Evolutionary conservation across 768 basidiomycete genomes (phyloP).

Genomic region (Clitopilus hobsonii): DNA sequence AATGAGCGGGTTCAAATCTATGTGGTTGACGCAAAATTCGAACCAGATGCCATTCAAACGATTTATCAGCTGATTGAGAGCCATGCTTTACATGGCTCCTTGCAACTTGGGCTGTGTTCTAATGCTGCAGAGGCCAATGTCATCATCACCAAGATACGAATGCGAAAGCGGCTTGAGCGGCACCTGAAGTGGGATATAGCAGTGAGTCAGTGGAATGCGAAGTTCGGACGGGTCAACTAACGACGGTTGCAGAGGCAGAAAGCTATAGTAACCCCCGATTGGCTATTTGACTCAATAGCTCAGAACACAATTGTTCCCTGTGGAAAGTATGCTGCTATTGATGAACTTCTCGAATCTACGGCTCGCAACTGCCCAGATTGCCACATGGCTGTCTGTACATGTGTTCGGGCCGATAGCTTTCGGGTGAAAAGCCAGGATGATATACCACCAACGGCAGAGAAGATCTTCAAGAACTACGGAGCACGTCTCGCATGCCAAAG

Average conservation of each 20-base stretch:
- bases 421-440: constrained; percentile 4
- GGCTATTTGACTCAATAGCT: constrained; percentile 58
- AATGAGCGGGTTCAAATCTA: constrained; percentile 17
- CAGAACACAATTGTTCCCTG: constrained; percentile 42
- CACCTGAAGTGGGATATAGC: constrained; percentile 64
- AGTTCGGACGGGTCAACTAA: constrained; percentile 3
- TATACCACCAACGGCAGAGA: constrained; percentile 7
- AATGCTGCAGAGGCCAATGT: constrained; percentile 52
- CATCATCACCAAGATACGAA: constrained; percentile 60
- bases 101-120: constrained; percentile 29
- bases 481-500: constrained; percentile 56
- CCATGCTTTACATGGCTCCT: constrained; percentile 2
- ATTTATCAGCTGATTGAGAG: constrained; percentile 31
- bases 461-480: constrained; percentile 25
- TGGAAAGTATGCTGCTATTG: constrained; percentile 52
- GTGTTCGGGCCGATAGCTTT: constrained; percentile 4
- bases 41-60: constrained; percentile 24
- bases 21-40: constrained; percentile 30
- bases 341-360: constrained; percentile 43
- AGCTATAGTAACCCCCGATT: constrained; percentile 64
- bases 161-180: constrained; percentile 65
- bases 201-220: constrained; percentile 33
- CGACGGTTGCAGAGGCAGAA: constrained; percentile 48
- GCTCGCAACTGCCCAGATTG: constrained; percentile 38
- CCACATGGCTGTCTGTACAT: constrained; percentile 13